phyloP scores from a whole-genome alignment of 2,329 filamentous ascomycete species.

The Pseudogymnoascus sp. region DNA sequence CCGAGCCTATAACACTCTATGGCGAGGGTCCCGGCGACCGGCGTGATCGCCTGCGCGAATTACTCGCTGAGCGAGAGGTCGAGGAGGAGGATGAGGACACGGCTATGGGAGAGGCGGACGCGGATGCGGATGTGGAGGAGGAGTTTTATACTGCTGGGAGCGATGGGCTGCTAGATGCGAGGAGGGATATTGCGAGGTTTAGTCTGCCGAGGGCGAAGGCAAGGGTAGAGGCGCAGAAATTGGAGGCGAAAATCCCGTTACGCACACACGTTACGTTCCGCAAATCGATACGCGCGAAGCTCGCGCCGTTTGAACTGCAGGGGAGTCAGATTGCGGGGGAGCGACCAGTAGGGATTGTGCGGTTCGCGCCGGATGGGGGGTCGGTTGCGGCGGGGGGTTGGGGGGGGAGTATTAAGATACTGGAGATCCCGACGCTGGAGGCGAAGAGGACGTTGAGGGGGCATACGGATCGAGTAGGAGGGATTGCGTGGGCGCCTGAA shows the following conservation, averaged over 20 bases:
- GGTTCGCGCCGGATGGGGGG: slow-evolving; percentile 81
- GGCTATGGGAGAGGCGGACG: slow-evolving; percentile 44
- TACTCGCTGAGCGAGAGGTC: slow-evolving; percentile 67
- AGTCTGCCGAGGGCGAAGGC: slow-evolving; percentile 75
- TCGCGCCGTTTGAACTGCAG: slow-evolving; percentile 80
- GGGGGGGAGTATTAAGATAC: too few relatives aligned
- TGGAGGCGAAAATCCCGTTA: slow-evolving; percentile 74
- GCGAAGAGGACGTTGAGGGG: too few relatives aligned
- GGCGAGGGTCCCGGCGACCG: slow-evolving; percentile 81
- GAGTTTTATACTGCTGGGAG: slow-evolving; percentile 91
- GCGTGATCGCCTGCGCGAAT: slow-evolving; percentile 74
- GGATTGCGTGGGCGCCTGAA: too few relatives aligned
- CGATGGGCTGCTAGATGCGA: slow-evolving; percentile 62
- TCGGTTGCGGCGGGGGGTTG: too few relatives aligned
- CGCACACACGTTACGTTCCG: slow-evolving; percentile 88
- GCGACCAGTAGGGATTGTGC: slow-evolving; percentile 80
- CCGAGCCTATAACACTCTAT: slow-evolving; percentile 91
- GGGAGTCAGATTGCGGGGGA: slow-evolving; percentile 91
- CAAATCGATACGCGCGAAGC: slow-evolving; percentile 74
- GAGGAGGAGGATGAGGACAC: slow-evolving; percentile 52
- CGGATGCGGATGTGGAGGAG: slow-evolving; percentile 65
- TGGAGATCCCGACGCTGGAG: too few relatives aligned
- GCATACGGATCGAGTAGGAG: too few relatives aligned
- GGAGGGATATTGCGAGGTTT: slow-evolving; percentile 71
- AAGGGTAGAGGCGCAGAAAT: slow-evolving; percentile 66